Conservation (phyloP, 352 stramenopile species). For the Phytophthora palmivora region DNA sequence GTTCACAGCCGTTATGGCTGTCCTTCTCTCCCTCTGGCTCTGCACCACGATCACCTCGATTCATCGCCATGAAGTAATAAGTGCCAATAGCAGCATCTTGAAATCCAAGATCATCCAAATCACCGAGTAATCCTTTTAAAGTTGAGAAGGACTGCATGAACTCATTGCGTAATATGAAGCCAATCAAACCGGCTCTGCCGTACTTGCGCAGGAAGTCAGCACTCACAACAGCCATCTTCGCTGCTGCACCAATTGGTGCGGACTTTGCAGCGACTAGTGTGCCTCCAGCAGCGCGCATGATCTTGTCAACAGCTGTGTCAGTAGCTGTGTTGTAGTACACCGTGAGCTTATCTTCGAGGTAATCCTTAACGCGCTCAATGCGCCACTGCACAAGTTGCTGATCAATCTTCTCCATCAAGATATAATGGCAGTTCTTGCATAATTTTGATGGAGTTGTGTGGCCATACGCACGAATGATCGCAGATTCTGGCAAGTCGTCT, state of each 20-base stretch:
- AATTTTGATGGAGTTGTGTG: constrained; percentile 66
- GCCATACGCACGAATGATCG: constrained; percentile 73
- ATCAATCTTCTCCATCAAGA: constrained; percentile 80
- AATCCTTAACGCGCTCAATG: too few species aligned
- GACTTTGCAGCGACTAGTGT: too few species aligned
- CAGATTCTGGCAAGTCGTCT: constrained; percentile 65
- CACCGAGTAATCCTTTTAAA: constrained; percentile 80
- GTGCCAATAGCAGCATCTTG: constrained; percentile 87
- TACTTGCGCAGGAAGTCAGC: too few species aligned
- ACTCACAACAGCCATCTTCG: too few species aligned
- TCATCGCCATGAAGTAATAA: constrained; percentile 92
- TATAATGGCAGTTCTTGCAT: constrained; percentile 73
- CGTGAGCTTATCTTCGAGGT: too few species aligned
- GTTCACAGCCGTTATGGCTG: constrained; percentile 60
- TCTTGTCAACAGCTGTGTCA: too few species aligned
- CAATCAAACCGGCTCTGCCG: constrained; percentile 76
- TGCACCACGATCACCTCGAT: constrained; percentile 81
- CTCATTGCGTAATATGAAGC: constrained; percentile 86
- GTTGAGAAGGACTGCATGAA: constrained; percentile 91
- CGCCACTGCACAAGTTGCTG: too few species aligned
- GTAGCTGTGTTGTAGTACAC: too few species aligned
- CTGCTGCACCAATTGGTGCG: too few species aligned
- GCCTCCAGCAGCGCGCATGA: too few species aligned
- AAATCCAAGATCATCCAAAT: too few species aligned
- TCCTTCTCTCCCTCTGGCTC: constrained; percentile 70